These are phyloP conservation scores for Fomitopsis serialis DNA, from an alignment of 768 basidiomycete species.

Conservation along the genomic window DNA sequence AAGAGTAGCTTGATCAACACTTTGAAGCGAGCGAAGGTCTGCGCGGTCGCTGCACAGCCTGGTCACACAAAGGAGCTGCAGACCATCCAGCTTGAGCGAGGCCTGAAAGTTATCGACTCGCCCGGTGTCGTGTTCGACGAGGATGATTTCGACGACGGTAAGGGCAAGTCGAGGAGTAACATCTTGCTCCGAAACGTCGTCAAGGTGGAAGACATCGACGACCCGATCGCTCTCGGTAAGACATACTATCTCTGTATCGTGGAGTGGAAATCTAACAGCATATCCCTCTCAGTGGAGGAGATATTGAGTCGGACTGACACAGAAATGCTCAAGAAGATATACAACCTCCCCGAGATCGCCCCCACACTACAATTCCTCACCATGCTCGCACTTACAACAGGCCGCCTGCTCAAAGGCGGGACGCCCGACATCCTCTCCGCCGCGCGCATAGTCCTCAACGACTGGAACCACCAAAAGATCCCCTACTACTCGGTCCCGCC, in stretches of 20 bases:
- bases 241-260: conserved; percentile 3
- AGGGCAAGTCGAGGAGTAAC: conserved; percentile 40
- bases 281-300: conserved; percentile 62
- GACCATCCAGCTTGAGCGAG: conserved; percentile 87
- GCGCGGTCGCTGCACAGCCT: conserved; percentile 89
- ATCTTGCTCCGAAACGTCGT: conserved; percentile 84
- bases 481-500: conserved; percentile 85
- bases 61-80: conserved; percentile 93
- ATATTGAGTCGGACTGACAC: conserved; percentile 70
- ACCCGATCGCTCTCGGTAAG: conserved; percentile 85
- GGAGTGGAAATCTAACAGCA: background rate
- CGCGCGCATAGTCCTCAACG: conserved; percentile 75
- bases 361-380: conserved; percentile 82
- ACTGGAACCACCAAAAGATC: conserved; percentile 97
- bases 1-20: conserved; percentile 95
- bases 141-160: conserved; percentile 47
- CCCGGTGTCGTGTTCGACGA: conserved; percentile 97
- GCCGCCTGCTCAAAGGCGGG: conserved; percentile 87
- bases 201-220: conserved; percentile 85
- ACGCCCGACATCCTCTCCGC: conserved; percentile 82
- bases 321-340: conserved; percentile 75
- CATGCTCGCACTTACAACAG: conserved; percentile 79
- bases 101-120: conserved; percentile 88
- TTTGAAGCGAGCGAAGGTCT: conserved; percentile 84
- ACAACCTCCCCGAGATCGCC: conserved; percentile 72